Percentiles rank a stretch among this genome's conserved stretches.
Evolutionary conservation across 495 filamentous ascomycete genomes (phyloP).

Genomic region (Acidiella bohemica): DNA sequence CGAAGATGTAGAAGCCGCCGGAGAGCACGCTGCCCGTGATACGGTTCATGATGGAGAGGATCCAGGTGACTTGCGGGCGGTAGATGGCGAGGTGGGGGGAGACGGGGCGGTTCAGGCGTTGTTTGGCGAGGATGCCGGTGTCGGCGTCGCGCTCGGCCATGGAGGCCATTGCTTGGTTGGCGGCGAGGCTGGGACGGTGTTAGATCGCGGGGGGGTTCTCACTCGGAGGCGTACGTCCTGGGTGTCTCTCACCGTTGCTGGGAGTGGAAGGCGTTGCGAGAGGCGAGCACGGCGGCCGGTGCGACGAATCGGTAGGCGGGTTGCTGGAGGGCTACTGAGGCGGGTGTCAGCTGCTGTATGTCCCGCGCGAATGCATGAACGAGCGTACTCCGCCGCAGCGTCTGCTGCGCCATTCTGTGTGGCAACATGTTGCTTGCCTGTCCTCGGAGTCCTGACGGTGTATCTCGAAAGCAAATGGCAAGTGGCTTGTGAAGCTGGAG

Average conservation of each 20-base stretch:
- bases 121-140: constrained; percentile 60
- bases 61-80: constrained; percentile 77
- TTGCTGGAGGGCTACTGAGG: constrained; percentile 36
- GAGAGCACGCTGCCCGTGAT: constrained; percentile 64
- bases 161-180: constrained; percentile 41
- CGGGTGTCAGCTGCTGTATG: constrained; percentile 5
- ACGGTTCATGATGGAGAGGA: constrained; percentile 57
- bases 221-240: too few relatives aligned
- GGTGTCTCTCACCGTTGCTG: constrained; percentile 20
- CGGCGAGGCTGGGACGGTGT: constrained; percentile 8
- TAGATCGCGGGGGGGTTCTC: neutral
- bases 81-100: constrained; percentile 86
- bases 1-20: constrained; percentile 71
- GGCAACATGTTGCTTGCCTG: constrained; percentile 43
- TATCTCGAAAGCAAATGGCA: constrained; percentile 1
- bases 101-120: constrained; percentile 74
- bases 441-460: neutral
- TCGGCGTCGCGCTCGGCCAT: constrained; percentile 48
- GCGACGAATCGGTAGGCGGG: constrained; percentile 36
- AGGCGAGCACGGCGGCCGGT: constrained; percentile 18
- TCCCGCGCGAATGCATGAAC: neutral
- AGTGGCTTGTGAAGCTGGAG: neutral
- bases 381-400: constrained; percentile 52
- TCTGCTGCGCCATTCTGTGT: constrained; percentile 52
- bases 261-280: constrained; percentile 1